A percentile compares a stretch with the other conserved stretches of the same genome.
phyloP scores from a whole-genome alignment of 805 yeast genomes.

The Hanseniaspora taiwanica region DNA sequence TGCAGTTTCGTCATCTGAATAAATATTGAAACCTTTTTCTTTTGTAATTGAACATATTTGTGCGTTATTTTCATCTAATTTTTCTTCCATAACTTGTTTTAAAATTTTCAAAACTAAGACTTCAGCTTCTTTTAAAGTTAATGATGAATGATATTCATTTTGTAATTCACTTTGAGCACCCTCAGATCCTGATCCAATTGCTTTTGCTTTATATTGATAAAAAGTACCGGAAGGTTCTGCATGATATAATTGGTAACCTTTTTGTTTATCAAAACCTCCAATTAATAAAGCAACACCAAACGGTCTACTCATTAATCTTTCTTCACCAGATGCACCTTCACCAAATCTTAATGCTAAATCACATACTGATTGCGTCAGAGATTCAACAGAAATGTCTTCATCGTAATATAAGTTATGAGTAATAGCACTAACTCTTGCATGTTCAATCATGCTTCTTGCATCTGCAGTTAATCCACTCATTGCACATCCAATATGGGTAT shows the following conservation, averaged over 20 bases:
- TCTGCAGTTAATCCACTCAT: constrained; percentile 98
- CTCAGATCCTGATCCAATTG: constrained; percentile 97
- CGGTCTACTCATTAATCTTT: constrained; percentile 87
- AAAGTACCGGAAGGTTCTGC: constrained; percentile 99
- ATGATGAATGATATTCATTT: constrained; percentile 87
- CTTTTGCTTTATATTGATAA: constrained; percentile 95
- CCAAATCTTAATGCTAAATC: constrained; percentile 94
- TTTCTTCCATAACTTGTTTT: constrained; percentile 98
- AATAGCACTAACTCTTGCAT: constrained; percentile 81
- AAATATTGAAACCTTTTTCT: constrained; percentile 74
- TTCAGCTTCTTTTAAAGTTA: constrained; percentile 90
- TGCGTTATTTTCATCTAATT: constrained; percentile 86
- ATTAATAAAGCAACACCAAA: constrained; percentile 95
- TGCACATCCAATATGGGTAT: constrained; percentile 91
- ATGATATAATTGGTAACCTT: constrained; percentile 92
- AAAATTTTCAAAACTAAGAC: constrained; percentile 73
- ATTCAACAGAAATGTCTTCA: constrained; percentile 84
- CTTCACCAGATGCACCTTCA: constrained; percentile 94
- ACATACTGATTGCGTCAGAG: constrained; percentile 91
- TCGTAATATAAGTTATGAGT: constrained; percentile 84
- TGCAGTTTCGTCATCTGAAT: constrained; percentile 70
- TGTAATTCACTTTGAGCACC: constrained; percentile 98
- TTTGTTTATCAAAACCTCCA: constrained; percentile 86
- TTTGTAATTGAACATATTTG: constrained; percentile 89
- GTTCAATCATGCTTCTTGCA: constrained; percentile 97